These are phyloP conservation scores for Candida parachauliodes DNA, from an alignment of 805 yeast genomes.

Conservation along the genomic window DNA sequence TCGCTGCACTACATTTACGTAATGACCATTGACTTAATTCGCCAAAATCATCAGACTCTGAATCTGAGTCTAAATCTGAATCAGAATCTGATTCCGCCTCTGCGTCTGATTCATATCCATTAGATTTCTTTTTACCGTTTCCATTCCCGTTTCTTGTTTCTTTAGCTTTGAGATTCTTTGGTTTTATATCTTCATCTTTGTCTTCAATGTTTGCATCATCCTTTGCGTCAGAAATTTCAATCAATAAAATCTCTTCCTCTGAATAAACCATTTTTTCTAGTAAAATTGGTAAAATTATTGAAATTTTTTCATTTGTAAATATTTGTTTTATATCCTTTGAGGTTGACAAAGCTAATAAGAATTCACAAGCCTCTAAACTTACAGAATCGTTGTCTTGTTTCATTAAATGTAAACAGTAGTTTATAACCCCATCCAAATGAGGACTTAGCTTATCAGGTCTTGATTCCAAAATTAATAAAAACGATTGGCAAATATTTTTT, in stretches of 20 bases:
- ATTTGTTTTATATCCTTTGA: conserved; percentile 42
- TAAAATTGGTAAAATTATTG: conserved; percentile 69
- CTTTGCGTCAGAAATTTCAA: conserved; percentile 61
- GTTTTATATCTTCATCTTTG: conserved; percentile 82
- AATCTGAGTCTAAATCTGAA: conserved; percentile 63
- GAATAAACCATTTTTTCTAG: conserved; percentile 83
- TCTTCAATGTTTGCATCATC: conserved; percentile 80
- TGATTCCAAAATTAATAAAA: conserved; percentile 65
- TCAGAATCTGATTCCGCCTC: conserved; percentile 35
- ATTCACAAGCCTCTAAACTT: conserved; percentile 91
- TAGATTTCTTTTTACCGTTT: conserved; percentile 20
- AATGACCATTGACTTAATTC: conserved; percentile 81
- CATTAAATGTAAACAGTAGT: conserved; percentile 79
- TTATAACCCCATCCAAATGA: conserved; percentile 81
- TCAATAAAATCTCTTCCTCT: conserved; percentile 68
- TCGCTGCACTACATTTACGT: conserved; percentile 92
- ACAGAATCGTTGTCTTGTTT: conserved; percentile 64
- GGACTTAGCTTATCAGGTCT: conserved; percentile 78
- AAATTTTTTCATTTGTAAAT: conserved; percentile 55
- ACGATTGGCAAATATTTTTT: conserved; percentile 73
- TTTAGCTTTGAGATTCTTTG: conserved; percentile 69
- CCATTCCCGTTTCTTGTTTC: conserved; percentile 28
- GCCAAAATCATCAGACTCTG: conserved; percentile 67
- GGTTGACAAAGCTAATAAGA: conserved; percentile 71
- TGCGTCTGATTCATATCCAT: conserved; percentile 7